phyloP scores from a whole-genome alignment of 208 protist genomes.

The Leishmania martiniquensis region DNA sequence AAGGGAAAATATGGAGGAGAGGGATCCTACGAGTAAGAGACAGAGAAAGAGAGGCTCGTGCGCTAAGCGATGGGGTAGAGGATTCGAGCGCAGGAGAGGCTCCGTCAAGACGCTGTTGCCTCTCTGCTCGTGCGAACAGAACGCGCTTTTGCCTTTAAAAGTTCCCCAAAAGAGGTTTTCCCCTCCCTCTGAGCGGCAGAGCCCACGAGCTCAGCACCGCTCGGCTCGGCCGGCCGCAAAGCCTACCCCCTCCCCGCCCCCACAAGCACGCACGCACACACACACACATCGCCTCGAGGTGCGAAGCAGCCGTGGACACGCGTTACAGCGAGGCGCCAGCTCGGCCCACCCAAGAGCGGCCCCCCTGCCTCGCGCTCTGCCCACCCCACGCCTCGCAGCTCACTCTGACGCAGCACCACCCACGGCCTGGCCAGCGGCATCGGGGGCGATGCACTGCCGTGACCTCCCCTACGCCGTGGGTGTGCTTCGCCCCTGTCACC shows the following conservation, averaged over 20 bases:
- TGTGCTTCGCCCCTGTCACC: not conserved
- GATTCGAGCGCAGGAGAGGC: not conserved
- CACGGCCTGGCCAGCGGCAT: not conserved
- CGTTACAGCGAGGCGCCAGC: not conserved
- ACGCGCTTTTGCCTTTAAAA: no score
- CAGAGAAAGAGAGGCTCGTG: constrained; percentile 3
- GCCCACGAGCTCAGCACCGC: no score
- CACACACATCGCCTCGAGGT: not conserved
- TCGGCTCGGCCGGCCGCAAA: no score
- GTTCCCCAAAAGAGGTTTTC: no score
- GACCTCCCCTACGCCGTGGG: not conserved
- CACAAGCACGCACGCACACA: no score
- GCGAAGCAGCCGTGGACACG: not conserved
- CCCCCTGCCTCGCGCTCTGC: not conserved
- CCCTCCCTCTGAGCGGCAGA: no score
- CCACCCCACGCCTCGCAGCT: not conserved
- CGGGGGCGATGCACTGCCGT: not conserved
- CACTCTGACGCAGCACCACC: not conserved
- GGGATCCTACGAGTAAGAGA: constrained; percentile 1
- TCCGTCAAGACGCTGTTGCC: not conserved
- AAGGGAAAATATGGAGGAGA: not conserved
- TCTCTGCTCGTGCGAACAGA: not conserved
- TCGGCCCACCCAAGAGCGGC: not conserved
- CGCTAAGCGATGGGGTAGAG: not conserved
- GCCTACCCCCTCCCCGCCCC: no score